Base-by-base conservation (phyloP, 768 basidiomycete species). In the Lactarius tabidus region DNA sequence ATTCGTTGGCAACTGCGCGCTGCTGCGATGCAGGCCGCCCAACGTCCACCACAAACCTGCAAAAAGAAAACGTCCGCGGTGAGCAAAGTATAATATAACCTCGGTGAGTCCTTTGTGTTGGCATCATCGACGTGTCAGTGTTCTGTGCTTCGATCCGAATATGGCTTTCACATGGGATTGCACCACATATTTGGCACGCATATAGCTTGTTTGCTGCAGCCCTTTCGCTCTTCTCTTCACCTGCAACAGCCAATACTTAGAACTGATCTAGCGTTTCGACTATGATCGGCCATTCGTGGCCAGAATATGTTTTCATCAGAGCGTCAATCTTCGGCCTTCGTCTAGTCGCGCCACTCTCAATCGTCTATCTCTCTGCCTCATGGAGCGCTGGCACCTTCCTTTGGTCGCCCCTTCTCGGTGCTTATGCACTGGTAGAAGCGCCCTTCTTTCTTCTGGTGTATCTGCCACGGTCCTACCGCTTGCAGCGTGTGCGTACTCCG, bases 271-370 rank as follows among this genome's bases (percentile, higher is more conserved):
- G 38, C 38, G 3, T 51, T 45, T 7, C 28, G 14, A 45, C 29
- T 23, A 77, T 77, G 76, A 73, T 77, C 45, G 74, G 75, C 5
- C 61, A 67, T 28, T 75, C 71, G 26, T 45, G 78, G 41, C 74
- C 76, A 2, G 85, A 87, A 74, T 85, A 84, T 71, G 65, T 85
- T 63, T 80, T 82, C 69, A 86, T 88, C 57, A 78, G 77, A 57
- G 54, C 71, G 10, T 75, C 74, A 45, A 85, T 88, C 57, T 38
- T 74, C 10, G 71, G 65, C 8, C 77, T 88, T 29, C 82, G 79
- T 28, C 75, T 80, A 65, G 69, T 87, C 33, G 79, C 82, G 0
- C 85, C 85, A 18, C 70, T 78, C 43, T 85, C 84, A 72, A 69
- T 81, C 9, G 12, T 63, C 39, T 79, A 68, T 79, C 75, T 68